Evolutionary conservation across 352 stramenopile species (phyloP), one percentile per base, ranked within the genome.

Genomic region (Phytopythium helicoides): DNA sequence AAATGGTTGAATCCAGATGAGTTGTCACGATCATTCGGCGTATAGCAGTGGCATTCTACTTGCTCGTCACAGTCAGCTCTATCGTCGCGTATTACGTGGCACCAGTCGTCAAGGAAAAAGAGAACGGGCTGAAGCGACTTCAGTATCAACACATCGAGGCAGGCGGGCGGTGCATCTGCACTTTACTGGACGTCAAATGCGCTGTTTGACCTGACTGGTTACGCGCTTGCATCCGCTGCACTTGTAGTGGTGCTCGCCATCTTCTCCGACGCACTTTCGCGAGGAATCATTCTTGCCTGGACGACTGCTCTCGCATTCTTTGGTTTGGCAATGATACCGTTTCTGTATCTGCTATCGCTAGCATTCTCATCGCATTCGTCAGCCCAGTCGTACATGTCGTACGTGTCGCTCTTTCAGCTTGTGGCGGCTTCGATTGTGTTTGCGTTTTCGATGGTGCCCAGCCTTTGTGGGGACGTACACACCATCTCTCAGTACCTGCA

Each of bases 41-140:
- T 68, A 98, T 89, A 66, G 95, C 63, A 95, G 96, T 90, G 54
- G 97, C 53, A 50, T 96, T 77, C 76, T 99, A 84, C 58, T 57
- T 81, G 25, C 68, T 88, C 19, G 47, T 89, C 37, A 85, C 71
- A 9, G 56, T 87, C 39, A 87, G 69, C 52, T 85, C 76, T 6
- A 73, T 90, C 31, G 66, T 73, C 11, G 71, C 76, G n/a, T 87
- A 80, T 47, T 89, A 89, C 41, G 68, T 84, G 9, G 70, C 77
- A 1, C 64, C 66, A 15, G 49, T 89, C 1, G 83, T 92, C 37
- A 81, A 86, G 47, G 83, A 94, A 38, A 73, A 71, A n/a, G 81
- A 86, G 39, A 72, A 54, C 11, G 81, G 83, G 3, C 63, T 91
- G 36, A 89, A 93, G 60, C 76, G 81, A 0, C 63, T 90, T 3